phyloP scores from a whole-genome alignment of 495 filamentous ascomycete genomes.

The Gamarada debralockiae region DNA sequence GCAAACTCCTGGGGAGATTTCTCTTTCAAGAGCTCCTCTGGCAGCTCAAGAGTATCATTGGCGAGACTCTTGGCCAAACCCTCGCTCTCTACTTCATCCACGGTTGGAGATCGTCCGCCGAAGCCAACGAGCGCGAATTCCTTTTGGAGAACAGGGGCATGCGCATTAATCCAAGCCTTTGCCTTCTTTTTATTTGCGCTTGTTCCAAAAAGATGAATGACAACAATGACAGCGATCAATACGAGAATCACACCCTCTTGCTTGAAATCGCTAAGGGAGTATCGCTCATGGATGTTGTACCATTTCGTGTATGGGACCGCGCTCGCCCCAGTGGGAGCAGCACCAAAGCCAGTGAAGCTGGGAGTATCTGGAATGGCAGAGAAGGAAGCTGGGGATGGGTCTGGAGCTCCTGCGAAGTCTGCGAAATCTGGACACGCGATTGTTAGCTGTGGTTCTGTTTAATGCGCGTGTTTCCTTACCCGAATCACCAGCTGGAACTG shows the following conservation, averaged over 20 bases:
- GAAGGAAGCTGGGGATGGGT: constrained; percentile 51
- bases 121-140: constrained; percentile 94
- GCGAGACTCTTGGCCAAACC: constrained; percentile 36
- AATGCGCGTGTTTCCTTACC: constrained; percentile 41
- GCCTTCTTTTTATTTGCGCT: constrained; percentile 76
- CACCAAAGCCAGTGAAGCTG: constrained; percentile 24
- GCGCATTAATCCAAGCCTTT: constrained; percentile 72
- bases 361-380: constrained; percentile 27
- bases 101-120: constrained; percentile 35
- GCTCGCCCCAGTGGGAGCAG: constrained; percentile 42
- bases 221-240: constrained; percentile 66
- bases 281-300: constrained; percentile 95
- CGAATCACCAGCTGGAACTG: constrained; percentile 50
- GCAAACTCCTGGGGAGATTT: constrained; percentile 78
- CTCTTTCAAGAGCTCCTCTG: constrained; percentile 69
- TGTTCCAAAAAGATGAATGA: constrained; percentile 80
- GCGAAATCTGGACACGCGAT: constrained; percentile 57
- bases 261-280: constrained; percentile 75
- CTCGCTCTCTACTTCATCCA: constrained; percentile 39
- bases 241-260: constrained; percentile 79
- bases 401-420: constrained; percentile 69
- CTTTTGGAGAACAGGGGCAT: constrained; percentile 63
- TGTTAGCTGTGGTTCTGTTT: constrained; percentile 10
- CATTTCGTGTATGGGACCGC: constrained; percentile 77
- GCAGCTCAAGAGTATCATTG: constrained; percentile 24